phyloP scores from a whole-genome alignment of 192 early-diverging fungal species.

The Phycomyces nitens region DNA sequence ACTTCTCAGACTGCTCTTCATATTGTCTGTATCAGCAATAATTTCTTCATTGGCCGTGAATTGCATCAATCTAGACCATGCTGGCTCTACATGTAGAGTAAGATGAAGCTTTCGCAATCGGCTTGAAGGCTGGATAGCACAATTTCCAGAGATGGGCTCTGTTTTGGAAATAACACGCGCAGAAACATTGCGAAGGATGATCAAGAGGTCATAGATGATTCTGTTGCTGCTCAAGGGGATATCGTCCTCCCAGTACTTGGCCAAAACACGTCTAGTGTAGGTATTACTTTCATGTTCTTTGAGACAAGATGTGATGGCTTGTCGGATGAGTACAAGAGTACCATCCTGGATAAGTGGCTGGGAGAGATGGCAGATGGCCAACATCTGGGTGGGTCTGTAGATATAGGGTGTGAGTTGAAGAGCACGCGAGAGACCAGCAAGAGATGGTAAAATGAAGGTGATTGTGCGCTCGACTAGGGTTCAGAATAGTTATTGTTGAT shows the following conservation, averaged over 20 bases:
- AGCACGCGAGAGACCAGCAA: conserved; percentile 56
- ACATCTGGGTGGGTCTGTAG: conserved; percentile 45
- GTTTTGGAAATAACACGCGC: conserved; percentile 40
- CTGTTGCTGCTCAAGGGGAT: conserved; percentile 53
- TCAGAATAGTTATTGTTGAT: not conserved
- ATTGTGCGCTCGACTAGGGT: conserved; percentile 40
- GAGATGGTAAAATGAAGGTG: conserved; percentile 54
- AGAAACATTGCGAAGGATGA: conserved; percentile 51
- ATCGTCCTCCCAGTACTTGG: conserved; percentile 41
- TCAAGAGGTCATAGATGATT: conserved; percentile 45
- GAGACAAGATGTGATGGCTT: conserved; percentile 36
- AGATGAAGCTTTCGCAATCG: conserved; percentile 4
- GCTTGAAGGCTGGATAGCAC: not conserved
- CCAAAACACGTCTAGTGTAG: conserved; percentile 48
- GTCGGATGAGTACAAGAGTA: conserved; percentile 40
- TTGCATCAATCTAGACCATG: conserved; percentile 40
- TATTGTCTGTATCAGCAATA: conserved; percentile 11
- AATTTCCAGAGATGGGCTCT: conserved; percentile 6
- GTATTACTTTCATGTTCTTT: conserved; percentile 31
- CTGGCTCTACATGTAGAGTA: conserved; percentile 28
- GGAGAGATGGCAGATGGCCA: conserved; percentile 42
- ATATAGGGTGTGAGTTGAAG: conserved; percentile 45
- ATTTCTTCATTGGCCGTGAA: not conserved
- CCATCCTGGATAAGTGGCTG: conserved; percentile 47
- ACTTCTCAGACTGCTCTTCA: conserved; percentile 40